A percentile compares a stretch with the other conserved stretches of the same genome.
These are phyloP conservation scores for Colletotrichum sp. DNA, from an alignment of 2,329 filamentous ascomycete genomes.

Conservation along the genomic window DNA sequence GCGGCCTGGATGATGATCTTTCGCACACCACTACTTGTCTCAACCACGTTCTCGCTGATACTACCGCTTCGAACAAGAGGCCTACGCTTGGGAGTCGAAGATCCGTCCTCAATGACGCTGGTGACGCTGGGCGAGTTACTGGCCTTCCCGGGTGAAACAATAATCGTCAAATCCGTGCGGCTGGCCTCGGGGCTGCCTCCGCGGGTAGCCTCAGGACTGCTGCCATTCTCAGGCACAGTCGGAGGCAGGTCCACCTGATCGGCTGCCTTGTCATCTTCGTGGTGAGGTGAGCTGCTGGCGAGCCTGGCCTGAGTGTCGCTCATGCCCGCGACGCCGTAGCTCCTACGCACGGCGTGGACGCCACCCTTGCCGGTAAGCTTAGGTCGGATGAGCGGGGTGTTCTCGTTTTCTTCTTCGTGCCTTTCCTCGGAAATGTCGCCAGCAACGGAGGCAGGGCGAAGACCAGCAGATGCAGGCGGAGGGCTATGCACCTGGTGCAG, in stretches of 20 bases:
- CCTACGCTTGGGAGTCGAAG: slow-evolving; percentile 10
- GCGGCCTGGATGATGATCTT: slow-evolving; percentile 24
- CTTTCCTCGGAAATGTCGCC: slow-evolving; percentile 6
- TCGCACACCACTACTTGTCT: slow-evolving; percentile 22
- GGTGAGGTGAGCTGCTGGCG: not conserved
- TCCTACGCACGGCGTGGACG: slow-evolving; percentile 22
- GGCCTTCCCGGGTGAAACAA: slow-evolving; percentile 8
- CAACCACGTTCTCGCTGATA: slow-evolving; percentile 23
- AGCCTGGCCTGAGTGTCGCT: slow-evolving; percentile 19
- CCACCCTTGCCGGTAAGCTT: slow-evolving; percentile 28
- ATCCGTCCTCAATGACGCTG: slow-evolving; percentile 8
- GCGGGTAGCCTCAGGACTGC: not conserved
- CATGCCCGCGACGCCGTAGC: slow-evolving; percentile 20
- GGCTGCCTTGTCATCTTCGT: not conserved
- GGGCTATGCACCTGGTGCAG: slow-evolving; percentile 15
- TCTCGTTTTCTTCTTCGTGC: slow-evolving; percentile 4
- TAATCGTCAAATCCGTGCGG: slow-evolving; percentile 8
- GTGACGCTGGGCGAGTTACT: slow-evolving; percentile 13
- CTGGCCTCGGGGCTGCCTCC: not conserved
- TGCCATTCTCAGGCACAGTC: slow-evolving; percentile 7
- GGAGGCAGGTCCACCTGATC: not conserved
- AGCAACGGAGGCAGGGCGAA: slow-evolving; percentile 25
- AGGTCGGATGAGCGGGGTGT: slow-evolving; percentile 21
- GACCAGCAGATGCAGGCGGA: slow-evolving; percentile 19
- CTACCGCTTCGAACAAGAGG: slow-evolving; percentile 23